phyloP scores from a whole-genome alignment of 495 filamentous ascomycete species.

The Mycothermus thermophilus region DNA sequence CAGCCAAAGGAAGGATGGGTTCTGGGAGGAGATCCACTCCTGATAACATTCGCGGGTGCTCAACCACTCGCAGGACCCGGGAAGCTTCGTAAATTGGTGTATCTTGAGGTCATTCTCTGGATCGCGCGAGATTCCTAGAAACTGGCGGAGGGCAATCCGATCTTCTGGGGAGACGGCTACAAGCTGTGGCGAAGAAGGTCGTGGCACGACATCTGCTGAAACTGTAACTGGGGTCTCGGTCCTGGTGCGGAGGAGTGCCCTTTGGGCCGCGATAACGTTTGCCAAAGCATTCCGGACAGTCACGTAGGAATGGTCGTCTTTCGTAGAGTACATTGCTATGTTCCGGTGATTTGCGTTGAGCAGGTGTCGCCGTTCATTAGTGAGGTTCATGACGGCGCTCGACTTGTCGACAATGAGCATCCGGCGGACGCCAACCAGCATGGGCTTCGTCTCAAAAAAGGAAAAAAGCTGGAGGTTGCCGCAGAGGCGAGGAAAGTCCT shows the following conservation, averaged over 20 bases:
- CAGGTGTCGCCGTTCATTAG: conserved; percentile 6
- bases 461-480: conserved; percentile 2
- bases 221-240: too few species aligned
- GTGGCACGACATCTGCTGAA: too few species aligned
- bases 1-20: neutral
- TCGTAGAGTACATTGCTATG: conserved; percentile 5
- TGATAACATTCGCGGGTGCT: neutral
- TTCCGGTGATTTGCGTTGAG: conserved; percentile 10
- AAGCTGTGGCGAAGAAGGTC: too few species aligned
- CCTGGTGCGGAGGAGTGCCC: too few species aligned
- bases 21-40: neutral
- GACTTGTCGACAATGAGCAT: conserved; percentile 10
- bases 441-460: conserved; percentile 3
- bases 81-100: neutral
- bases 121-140: neutral
- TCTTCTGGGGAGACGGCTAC: neutral
- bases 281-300: conserved; percentile 2
- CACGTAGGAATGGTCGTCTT: conserved; percentile 4
- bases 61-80: conserved; percentile 2
- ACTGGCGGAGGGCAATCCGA: neutral
- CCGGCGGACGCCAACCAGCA: neutral
- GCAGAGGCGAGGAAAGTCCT: conserved; percentile 1
- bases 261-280: neutral
- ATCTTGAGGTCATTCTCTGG: conserved; percentile 1
- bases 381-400: conserved; percentile 9